Percentiles rank a stretch among this genome's conserved stretches.
Conservation (phyloP, 129 eudicot species). For the Deinandra increscens region DNA sequence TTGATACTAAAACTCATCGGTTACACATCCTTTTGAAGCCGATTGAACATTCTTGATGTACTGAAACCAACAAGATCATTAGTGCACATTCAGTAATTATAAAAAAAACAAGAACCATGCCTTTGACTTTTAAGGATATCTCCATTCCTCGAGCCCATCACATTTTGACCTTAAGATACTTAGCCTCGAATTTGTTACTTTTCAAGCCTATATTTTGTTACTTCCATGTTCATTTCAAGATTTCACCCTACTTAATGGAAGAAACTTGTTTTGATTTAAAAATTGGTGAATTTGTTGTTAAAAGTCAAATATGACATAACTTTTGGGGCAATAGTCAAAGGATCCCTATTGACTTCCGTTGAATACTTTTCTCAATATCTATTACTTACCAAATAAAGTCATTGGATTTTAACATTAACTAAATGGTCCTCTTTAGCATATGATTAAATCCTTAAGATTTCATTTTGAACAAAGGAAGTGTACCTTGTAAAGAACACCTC, state of each 20-base stretch:
- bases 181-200: neutral
- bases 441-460: neutral
- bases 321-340: no score
- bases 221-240: neutral
- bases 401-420: neutral
- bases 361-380: neutral
- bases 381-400: neutral
- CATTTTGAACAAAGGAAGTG: neutral
- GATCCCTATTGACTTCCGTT: neutral
- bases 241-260: neutral
- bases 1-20: constrained; percentile 59
- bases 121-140: neutral
- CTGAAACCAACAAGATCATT: constrained; percentile 36
- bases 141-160: neutral
- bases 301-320: neutral
- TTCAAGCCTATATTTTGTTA: neutral
- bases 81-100: neutral
- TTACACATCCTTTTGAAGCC: constrained; percentile 92
- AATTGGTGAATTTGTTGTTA: neutral
- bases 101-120: neutral
- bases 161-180: neutral
- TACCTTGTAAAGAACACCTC: constrained; percentile 97
- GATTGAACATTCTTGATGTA: constrained; percentile 90
- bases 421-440: neutral
- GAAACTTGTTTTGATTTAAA: neutral